Evolutionary conservation across 768 basidiomycete species (phyloP), one percentile per base, ranked within the genome.

Genomic region (Lactarius vividus): DNA sequence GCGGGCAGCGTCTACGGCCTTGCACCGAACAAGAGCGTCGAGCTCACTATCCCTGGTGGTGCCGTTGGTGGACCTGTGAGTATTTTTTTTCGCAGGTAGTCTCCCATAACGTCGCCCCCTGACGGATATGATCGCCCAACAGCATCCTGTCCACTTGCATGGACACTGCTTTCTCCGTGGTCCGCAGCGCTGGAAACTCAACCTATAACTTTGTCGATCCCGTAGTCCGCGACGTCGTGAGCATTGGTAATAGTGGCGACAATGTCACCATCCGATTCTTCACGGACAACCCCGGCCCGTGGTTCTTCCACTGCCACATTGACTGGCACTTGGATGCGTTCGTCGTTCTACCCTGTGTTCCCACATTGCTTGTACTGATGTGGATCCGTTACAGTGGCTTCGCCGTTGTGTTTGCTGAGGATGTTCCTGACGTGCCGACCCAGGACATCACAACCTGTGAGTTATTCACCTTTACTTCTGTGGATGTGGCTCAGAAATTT

Each of bases 301-400:
- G 70, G 73, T 70, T 71, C 54, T 66, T 75, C 44, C 75, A 76
- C 35, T 76, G 75, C 57, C 74, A 75, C 59, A 74, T 75, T 53
- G 71, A 67, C 23, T 74, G 74, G 74, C 74, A 74, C 59, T 69
- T 74, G 53, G 70, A 69, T 29, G 61, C 53, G 73, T 23, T 84
- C 87, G 0, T 86, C 23, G 88, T 88, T 18, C 82, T 83, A 37
- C 85, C 84, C 81, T 75, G 73, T 64, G 65, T 75, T 49, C 11
- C 8, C 46, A 11, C 33, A 35, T 23, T 69, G 73, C 40, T 18
- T 16, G 2, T 9, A 16, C 37, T 57, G 46, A 55, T 35, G 2
- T 26, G 44, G 6, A 26, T 9, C 31, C 2, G 11, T 15, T 29
- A 13, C 46, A 63, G 61, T 49, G 66, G 66, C 23, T 64, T 67